Evolutionary conservation across 192 early-diverging fungal species (phyloP).

Genomic region (Phlyctochytrium arcticum): DNA sequence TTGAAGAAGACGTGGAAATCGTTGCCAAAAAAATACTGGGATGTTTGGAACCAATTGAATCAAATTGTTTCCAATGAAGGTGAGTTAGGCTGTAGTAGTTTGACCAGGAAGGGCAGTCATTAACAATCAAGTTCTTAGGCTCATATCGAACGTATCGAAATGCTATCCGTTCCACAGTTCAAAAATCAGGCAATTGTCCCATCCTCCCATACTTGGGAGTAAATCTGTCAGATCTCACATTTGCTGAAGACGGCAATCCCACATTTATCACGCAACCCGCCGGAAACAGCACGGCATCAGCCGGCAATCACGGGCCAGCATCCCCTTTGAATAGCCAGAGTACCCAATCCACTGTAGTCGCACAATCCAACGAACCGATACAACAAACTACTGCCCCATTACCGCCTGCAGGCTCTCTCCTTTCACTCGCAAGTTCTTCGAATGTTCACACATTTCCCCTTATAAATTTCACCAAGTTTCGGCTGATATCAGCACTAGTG

Average conservation of each 20-base stretch:
- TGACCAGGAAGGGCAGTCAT: conserved; percentile 13
- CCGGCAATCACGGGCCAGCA: background rate
- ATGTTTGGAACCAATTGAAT: conserved; percentile 56
- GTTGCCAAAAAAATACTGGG: conserved; percentile 63
- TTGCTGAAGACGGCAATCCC: conserved; percentile 80
- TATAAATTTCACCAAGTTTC: conserved; percentile 47
- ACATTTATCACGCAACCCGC: conserved; percentile 43
- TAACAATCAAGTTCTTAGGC: conserved; percentile 21
- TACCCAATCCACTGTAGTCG: background rate
- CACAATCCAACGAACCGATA: background rate
- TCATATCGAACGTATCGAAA: conserved; percentile 44
- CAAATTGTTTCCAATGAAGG: conserved; percentile 59
- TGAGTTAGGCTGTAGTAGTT: conserved; percentile 48
- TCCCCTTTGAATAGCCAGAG: background rate
- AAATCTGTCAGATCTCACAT: conserved; percentile 78
- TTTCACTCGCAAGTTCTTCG: too few relatives aligned
- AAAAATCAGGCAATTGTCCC: conserved; percentile 37
- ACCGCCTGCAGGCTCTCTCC: too few relatives aligned
- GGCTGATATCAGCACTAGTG: conserved; percentile 33
- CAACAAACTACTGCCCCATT: background rate
- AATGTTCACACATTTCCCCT: background rate
- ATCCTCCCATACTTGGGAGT: conserved; percentile 77
- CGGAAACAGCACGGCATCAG: background rate
- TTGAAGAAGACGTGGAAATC: conserved; percentile 64
- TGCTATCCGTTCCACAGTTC: background rate